phyloP scores from a whole-genome alignment of 805 yeast genomes.

The Candida qinlingensis region DNA sequence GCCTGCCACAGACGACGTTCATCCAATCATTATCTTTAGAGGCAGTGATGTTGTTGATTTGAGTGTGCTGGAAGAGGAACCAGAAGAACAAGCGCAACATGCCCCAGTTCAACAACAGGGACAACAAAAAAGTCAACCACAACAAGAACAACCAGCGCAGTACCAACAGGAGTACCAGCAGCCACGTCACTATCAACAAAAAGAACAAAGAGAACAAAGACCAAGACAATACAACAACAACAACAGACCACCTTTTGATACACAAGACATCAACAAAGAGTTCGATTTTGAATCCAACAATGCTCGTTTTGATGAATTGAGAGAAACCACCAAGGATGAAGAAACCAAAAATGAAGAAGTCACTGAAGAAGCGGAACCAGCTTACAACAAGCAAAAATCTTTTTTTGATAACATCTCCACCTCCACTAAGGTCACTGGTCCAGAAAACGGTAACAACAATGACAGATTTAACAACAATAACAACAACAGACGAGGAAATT shows the following conservation, averaged over 20 bases:
- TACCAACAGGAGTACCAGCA: background rate
- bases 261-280: constrained; percentile 41
- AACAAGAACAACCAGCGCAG: constrained; percentile 1
- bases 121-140: constrained; percentile 6
- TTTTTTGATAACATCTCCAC: constrained; percentile 86
- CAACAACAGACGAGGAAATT: constrained; percentile 5
- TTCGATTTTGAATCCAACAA: constrained; percentile 74
- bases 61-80: constrained; percentile 62
- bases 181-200: too few relatives aligned
- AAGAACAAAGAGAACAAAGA: background rate
- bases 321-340: constrained; percentile 35
- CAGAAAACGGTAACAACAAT: constrained; percentile 24
- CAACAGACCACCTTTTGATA: constrained; percentile 4
- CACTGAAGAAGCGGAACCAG: constrained; percentile 8
- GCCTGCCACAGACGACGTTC: constrained; percentile 60
- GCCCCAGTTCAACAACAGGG: constrained; percentile 3
- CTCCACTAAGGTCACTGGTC: constrained; percentile 36
- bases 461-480: constrained; percentile 14
- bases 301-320: constrained; percentile 54
- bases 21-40: constrained; percentile 75
- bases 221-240: constrained; percentile 6
- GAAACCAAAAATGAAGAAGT: constrained; percentile 14
- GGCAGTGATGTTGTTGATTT: constrained; percentile 92
- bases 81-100: constrained; percentile 5
- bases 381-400: constrained; percentile 76